Conservation (phyloP, 768 basidiomycete species). For the Lactifluus subvellereus region DNA sequence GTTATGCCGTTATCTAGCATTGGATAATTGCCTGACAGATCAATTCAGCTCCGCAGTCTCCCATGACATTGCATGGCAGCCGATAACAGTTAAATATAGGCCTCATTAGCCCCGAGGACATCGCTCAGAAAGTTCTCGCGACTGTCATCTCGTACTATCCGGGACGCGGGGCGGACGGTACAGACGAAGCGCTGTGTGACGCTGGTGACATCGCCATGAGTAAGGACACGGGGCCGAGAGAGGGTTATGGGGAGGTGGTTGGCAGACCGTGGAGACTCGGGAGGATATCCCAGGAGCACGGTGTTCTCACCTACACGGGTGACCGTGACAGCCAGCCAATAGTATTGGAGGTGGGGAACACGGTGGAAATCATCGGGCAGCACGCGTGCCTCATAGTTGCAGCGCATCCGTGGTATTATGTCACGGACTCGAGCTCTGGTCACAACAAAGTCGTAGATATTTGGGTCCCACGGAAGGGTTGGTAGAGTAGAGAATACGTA, state of each 20-base stretch:
- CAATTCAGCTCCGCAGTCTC: too few species aligned
- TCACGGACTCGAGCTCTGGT: conserved; percentile 61
- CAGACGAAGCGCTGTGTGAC: conserved; percentile 75
- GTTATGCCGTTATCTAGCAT: conserved; percentile 43
- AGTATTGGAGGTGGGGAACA: conserved; percentile 44
- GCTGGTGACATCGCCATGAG: conserved; percentile 83
- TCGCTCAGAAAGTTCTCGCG: conserved; percentile 64
- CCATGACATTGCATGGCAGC: too few species aligned
- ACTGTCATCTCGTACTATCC: conserved; percentile 80
- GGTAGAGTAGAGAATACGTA: conserved; percentile 38
- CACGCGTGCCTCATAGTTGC: conserved; percentile 83
- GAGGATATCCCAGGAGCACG: conserved; percentile 76
- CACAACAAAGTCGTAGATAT: conserved; percentile 59
- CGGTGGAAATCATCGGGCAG: conserved; percentile 72
- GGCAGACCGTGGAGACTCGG: conserved; percentile 58
- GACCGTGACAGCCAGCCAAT: conserved; percentile 29
- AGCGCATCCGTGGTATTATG: conserved; percentile 76
- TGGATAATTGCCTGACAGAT: conserved; percentile 64
- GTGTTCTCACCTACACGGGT: conserved; percentile 47
- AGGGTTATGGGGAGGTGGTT: conserved; percentile 66
- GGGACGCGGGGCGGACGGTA: conserved; percentile 51
- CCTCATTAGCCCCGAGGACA: conserved; percentile 47
- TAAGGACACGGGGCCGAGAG: conserved; percentile 74
- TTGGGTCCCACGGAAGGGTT: conserved; percentile 90
- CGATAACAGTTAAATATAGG: conserved; percentile 72